A percentile compares a stretch with the other conserved stretches of the same genome.
Conservation (phyloP, 2,329 filamentous ascomycete species). For the Cercospora sp. region DNA sequence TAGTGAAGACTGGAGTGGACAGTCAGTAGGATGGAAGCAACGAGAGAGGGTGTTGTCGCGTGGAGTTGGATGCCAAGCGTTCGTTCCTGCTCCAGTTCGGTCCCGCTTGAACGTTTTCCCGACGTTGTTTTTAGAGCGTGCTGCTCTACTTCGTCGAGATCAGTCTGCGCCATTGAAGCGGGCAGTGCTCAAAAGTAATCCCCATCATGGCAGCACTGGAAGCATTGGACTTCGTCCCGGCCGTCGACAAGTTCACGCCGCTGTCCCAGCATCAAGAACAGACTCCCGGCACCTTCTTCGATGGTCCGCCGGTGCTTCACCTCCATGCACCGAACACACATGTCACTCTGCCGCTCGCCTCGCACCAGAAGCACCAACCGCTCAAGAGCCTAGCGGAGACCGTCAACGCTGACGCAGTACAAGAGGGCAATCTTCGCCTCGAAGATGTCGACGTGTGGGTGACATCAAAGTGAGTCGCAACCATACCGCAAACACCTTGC, state of each 20-base stretch:
- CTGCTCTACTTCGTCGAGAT: background rate
- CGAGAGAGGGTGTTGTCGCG: background rate
- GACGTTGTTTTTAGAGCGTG: no score
- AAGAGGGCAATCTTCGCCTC: slow-evolving; percentile 29
- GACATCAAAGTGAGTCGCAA: slow-evolving; percentile 43
- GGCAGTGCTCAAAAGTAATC: background rate
- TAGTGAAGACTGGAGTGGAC: background rate
- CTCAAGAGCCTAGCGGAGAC: background rate
- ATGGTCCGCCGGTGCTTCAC: slow-evolving; percentile 69
- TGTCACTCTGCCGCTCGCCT: background rate
- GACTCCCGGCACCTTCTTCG: slow-evolving; percentile 71
- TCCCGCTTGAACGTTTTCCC: background rate
- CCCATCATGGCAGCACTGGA: slow-evolving; percentile 3
- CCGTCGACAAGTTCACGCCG: slow-evolving; percentile 52
- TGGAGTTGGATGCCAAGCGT: background rate
- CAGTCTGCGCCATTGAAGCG: background rate
- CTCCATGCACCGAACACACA: slow-evolving; percentile 54
- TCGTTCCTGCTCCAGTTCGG: background rate
- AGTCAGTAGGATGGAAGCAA: background rate
- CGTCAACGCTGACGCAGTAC: slow-evolving; percentile 14
- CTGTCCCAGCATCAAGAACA: slow-evolving; percentile 69
- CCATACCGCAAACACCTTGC: background rate
- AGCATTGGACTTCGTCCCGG: slow-evolving; percentile 4
- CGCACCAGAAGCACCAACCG: slow-evolving; percentile 7
- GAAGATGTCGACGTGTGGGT: slow-evolving; percentile 49